Evolutionary conservation across 2,329 filamentous ascomycete genomes (phyloP).

Genomic region (Colletotrichum sansevieriae): DNA sequence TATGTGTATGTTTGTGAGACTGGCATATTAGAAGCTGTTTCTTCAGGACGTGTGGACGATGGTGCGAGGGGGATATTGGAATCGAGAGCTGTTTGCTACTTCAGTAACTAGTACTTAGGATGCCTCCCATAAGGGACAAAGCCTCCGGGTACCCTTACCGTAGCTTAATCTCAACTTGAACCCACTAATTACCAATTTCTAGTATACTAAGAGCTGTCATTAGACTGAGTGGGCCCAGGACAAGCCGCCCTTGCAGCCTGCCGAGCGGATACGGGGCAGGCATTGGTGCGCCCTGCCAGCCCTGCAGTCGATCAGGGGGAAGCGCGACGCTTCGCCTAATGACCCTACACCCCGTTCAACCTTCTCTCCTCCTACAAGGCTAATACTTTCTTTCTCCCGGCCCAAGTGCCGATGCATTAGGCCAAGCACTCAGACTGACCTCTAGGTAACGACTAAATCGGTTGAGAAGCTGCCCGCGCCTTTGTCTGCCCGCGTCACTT

Average conservation of each 20-base stretch:
- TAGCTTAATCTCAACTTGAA: no score
- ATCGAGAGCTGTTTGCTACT: not conserved
- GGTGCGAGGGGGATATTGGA: no score
- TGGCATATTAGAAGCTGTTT: no score
- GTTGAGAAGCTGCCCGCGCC: not conserved
- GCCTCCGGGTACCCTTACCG: no score
- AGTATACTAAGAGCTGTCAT: slow-evolving; percentile 7
- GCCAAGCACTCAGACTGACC: not conserved
- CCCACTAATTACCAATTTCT: no score
- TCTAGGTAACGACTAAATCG: not conserved
- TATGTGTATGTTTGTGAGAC: no score
- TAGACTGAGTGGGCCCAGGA: slow-evolving; percentile 24
- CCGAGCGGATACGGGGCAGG: slow-evolving; percentile 12
- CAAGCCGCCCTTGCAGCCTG: slow-evolving; percentile 25
- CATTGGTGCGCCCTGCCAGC: slow-evolving; percentile 10
- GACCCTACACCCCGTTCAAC: not conserved
- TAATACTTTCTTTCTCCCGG: slow-evolving; percentile 13
- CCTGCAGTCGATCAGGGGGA: slow-evolving; percentile 31
- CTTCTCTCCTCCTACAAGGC: slow-evolving; percentile 23
- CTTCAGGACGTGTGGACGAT: no score
- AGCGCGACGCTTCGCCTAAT: not conserved
- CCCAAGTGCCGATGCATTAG: slow-evolving; percentile 20
- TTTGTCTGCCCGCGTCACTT: slow-evolving; percentile 25
- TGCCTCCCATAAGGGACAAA: no score
- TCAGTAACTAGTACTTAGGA: no score